These are phyloP conservation scores for Xylariales sp. DNA, from an alignment of 2,329 filamentous ascomycete species.

Conservation along the genomic window DNA sequence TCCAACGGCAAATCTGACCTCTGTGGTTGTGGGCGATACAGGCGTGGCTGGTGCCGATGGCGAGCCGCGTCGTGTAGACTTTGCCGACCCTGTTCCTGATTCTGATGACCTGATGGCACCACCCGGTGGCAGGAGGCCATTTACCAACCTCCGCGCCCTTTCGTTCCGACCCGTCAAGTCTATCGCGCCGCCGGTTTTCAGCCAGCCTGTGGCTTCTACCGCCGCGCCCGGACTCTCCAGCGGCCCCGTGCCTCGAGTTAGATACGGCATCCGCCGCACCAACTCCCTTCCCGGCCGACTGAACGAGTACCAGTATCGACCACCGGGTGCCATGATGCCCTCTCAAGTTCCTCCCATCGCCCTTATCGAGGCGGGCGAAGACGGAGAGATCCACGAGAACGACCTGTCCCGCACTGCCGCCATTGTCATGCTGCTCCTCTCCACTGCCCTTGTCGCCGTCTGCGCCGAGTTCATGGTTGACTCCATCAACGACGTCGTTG, in stretches of 20 bases:
- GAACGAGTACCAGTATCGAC: constrained; percentile 37
- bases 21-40: background rate
- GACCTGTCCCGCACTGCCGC: constrained; percentile 53
- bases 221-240: constrained; percentile 22
- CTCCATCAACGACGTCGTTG: constrained; percentile 61
- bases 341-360: constrained; percentile 37
- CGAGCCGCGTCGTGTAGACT: constrained; percentile 55
- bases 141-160: constrained; percentile 53
- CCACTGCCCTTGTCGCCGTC: constrained; percentile 61
- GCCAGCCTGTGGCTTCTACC: constrained; percentile 32
- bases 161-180: constrained; percentile 61
- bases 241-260: constrained; percentile 51
- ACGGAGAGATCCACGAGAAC: constrained; percentile 32
- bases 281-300: constrained; percentile 71
- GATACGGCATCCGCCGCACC: constrained; percentile 65
- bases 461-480: constrained; percentile 69
- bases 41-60: constrained; percentile 18
- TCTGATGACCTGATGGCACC: constrained; percentile 23
- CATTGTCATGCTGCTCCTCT: constrained; percentile 56
- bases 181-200: constrained; percentile 68
- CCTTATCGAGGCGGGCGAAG: constrained; percentile 22
- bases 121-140: constrained; percentile 35
- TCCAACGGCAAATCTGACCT: constrained; percentile 4
- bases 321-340: constrained; percentile 47
- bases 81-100: constrained; percentile 32